Base-by-base conservation (phyloP, 2,329 filamentous ascomycete species). In the Trichoderma aggressivum region DNA sequence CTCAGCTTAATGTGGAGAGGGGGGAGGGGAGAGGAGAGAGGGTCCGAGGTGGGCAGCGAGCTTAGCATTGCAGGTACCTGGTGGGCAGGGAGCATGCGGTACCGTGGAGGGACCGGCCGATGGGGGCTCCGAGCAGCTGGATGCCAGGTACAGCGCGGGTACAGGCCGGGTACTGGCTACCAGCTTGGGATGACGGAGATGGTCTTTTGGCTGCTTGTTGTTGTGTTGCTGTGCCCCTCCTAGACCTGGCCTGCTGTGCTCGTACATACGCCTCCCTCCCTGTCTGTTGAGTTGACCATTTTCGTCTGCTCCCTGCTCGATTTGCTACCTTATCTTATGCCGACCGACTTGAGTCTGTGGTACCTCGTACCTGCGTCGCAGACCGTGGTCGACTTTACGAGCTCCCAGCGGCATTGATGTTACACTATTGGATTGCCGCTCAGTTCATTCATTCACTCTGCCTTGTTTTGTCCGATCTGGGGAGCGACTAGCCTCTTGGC, bases 1-100 rank as follows among this genome's bases (percentile, higher is more conserved):
- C 71, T 74, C 73, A 74, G 74, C 72, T 74, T 71, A 70, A 66
- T 71, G 67, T 70, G 73, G 65, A 66, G 66, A 67, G 70, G 70
- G 65, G 58, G n/a, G 65, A 59, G 65, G 58, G n/a, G 65, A 59
- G 66, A 30, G 32, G 34, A n/a, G 60, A 58, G 70, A 55, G 70
- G 69, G 55, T 66, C 71, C 16, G 14, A 43, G 69, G 73, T 72
- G 70, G 70, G 72, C 43, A 47, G 43, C 67, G 21, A 65, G 63
- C 63, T 30, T 47, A 65, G n/a, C n/a, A n/a, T n/a, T n/a, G n/a
- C n/a, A n/a, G 26, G 26, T 28, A 28, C n/a, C n/a, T n/a, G 36
- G 36, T 43, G 36, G 39, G 63, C 63, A 55, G 47, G 47, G 50
- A 66, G 63, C 47, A 36, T 24, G 30, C 21, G 21, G 50, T 66